Evolutionary conservation across 805 yeast genomes (phyloP), one percentile per base, ranked within the genome.

Genomic region (Saccharomycopsis javanensis): DNA sequence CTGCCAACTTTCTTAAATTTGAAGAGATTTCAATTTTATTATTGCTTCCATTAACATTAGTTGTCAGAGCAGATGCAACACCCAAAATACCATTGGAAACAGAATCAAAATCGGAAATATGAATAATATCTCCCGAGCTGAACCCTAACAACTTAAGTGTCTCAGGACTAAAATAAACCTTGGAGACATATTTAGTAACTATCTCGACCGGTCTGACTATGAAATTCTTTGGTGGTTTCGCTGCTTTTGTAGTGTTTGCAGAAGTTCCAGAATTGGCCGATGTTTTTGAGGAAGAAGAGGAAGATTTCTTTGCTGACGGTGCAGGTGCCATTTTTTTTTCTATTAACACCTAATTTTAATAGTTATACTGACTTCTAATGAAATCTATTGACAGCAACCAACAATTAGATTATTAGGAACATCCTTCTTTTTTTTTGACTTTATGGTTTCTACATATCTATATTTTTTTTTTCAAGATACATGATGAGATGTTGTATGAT

Each of bases 21-120:
- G 78, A 64, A 34, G 83, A 80, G 13, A 85, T 73, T 57, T 79
- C 71, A 8, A 81, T 67, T 13, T 81, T 75, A 56, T 74, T 70
- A 18, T 59, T 0, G 72, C 69, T 45, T n/a, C 10, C 66, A 66
- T 7, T 63, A 60, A 15, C 65, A 66, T 23, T 65, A 69, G 51
- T 70, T 15, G 18, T 16, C 37, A 62, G 71, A 10, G 70, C 65
- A 53, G 71, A 67, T 3, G 77, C 74, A 6, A 73, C 63, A 0
- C 76, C 82, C 13, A 79, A 64, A 2, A 77, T 64, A 2, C 84
- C 84, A 51, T 35, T 25, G 34, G 37, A 48, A 2, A 69, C 68
- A 1, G 75, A 72, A 2, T 80, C 79, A 48, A 74, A 77, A 58
- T 75, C 76, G 20, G 75, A 66, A 2, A 81, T 60, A 45, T 72